A percentile compares a stretch with the other conserved stretches of the same genome.
Conservation (phyloP, 78 protist genomes). For the Guillardia theta region DNA sequence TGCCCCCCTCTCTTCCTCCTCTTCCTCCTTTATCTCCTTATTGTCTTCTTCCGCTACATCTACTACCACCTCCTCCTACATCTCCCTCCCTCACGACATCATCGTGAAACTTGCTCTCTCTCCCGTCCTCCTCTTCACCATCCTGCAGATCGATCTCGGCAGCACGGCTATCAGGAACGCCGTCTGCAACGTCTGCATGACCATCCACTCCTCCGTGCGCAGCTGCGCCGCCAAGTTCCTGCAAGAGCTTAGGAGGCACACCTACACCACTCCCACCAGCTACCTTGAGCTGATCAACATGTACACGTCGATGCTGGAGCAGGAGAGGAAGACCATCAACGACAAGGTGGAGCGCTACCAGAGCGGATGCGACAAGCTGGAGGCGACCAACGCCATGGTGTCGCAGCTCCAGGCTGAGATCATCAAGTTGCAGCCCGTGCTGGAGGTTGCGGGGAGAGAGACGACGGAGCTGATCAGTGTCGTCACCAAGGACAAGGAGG, state of each 20-base stretch:
- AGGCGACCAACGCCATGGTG: not conserved
- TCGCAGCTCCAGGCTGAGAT: conserved; percentile 41
- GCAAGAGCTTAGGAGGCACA: conserved; percentile 26
- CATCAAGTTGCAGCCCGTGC: conserved; percentile 54
- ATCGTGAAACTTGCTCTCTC: too few species aligned
- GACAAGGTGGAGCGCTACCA: conserved; percentile 42
- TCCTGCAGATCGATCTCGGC: not conserved
- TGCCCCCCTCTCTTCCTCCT: too few species aligned
- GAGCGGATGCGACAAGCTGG: conserved; percentile 64
- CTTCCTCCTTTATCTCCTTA: too few species aligned
- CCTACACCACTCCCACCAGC: conserved; percentile 68
- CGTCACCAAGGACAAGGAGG: conserved; percentile 16
- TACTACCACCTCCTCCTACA: too few species aligned
- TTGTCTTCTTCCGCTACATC: too few species aligned
- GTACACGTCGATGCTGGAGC: conserved; percentile 45
- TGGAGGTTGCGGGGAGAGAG: not conserved
- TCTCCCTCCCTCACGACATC: too few species aligned
- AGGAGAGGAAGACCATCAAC: not conserved
- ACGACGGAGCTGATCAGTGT: not conserved
- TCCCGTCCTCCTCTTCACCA: too few species aligned
- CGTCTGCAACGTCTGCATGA: conserved; percentile 45
- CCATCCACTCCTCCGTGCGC: conserved; percentile 54
- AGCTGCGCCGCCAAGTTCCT: conserved; percentile 41
- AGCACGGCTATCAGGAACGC: not conserved
- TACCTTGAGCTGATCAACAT: conserved; percentile 68